These are phyloP conservation scores for Antitrichia curtipendula DNA, from an alignment of 225 moss, liverwort and hornwort species.

Conservation along the genomic window DNA sequence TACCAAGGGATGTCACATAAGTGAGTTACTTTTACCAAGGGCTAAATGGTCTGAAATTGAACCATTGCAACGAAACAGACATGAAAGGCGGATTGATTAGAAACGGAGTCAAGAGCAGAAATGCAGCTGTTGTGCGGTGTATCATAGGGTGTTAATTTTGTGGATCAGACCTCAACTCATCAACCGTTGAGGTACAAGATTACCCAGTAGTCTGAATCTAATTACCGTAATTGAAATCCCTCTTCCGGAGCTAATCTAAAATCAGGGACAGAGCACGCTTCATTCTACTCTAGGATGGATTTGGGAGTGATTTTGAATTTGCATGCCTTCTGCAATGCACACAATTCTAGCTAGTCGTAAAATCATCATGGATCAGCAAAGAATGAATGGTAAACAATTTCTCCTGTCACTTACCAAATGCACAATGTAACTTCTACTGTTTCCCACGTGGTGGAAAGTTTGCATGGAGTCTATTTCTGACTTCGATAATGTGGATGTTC, in stretches of 20 bases:
- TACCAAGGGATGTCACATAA: not conserved
- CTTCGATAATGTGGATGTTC: slow-evolving; percentile 42
- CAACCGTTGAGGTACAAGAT: not conserved
- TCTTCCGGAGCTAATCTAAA: not conserved
- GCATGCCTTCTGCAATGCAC: not conserved
- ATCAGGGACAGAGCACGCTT: not conserved
- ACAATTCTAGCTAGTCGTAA: not conserved
- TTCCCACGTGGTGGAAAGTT: slow-evolving; percentile 27
- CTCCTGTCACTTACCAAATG: slow-evolving; percentile 20
- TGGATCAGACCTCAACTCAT: not conserved
- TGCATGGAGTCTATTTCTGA: slow-evolving; percentile 74
- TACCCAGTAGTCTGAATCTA: not conserved
- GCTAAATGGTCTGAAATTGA: not conserved
- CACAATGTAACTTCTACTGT: slow-evolving; percentile 27
- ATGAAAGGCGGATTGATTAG: not conserved
- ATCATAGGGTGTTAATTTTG: not conserved
- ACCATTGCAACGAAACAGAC: not conserved
- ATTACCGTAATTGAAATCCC: not conserved
- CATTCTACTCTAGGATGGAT: not conserved
- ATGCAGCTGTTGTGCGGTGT: not conserved
- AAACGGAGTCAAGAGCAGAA: not conserved
- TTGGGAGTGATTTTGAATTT: not conserved
- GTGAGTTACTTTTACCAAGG: not conserved
- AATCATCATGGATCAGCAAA: not conserved
- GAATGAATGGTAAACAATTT: not conserved